Base-by-base conservation (phyloP, 2,329 filamentous ascomycete genomes). In the Phaeoacremonium minimum region DNA sequence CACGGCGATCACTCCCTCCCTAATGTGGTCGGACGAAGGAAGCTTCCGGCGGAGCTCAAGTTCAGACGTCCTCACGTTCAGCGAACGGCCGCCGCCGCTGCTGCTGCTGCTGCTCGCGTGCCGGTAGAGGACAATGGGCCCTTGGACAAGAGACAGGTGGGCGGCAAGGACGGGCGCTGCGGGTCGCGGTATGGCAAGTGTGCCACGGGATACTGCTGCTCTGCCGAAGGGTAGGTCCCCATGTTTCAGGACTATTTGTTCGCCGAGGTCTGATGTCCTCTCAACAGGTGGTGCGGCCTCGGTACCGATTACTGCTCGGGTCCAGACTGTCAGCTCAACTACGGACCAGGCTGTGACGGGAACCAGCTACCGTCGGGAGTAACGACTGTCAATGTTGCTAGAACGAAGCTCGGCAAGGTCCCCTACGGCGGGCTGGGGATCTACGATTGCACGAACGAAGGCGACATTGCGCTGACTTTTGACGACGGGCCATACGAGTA, bases 401-500 rank as follows among this genome's bases (percentile, higher is more conserved):
- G 22, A 26, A 63, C 74, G 3, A 65, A 73, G 31, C 42, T 76
- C 3, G 80, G 80, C 12, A 57, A 44, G 5, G 62, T 82, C 4
- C 58, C 63, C 0, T 81, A 83, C 40, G 80, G 78, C 15, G 66
- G 73, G 20, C 64, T 56, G 9, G 71, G 73, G 17, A 75, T 83
- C 42, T 77, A 76, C 46, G 60, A 67, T 43, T 80, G 75, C 45
- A 58, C 58, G n/a, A 63, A 64, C n/a, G 63, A 69, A 4, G 76
- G 79, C 35, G 75, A 75, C 9, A 69, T 85, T 47, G 81, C 81
- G 14, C 55, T 85, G 37, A 85, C 80, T 1, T 85, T 75, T 46
- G 81, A 85, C 46, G 81, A 85, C 52, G 81, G 81, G 2, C 81
- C 80, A 15, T 75, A 74, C 44, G 56, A 67, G 15, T 83, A 78